Percentiles rank a stretch among this genome's conserved stretches.
phyloP scores from a whole-genome alignment of 208 protist species.

The Trypanosoma brucei region DNA sequence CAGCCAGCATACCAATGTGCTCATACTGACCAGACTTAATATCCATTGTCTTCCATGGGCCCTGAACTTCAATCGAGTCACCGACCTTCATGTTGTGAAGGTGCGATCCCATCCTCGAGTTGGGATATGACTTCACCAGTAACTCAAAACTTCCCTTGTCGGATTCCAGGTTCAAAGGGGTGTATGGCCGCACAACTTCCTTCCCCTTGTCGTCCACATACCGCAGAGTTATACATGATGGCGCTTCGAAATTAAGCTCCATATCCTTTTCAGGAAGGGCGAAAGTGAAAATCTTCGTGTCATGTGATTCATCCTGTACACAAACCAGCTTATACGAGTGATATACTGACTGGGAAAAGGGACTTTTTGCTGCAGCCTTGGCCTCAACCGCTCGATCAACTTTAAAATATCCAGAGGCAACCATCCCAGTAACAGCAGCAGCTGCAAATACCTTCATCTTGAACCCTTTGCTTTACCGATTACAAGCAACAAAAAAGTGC shows the following conservation, averaged over 20 bases:
- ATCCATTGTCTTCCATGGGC: conserved; percentile 86
- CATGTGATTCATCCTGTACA: conserved; percentile 46
- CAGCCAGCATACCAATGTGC: conserved; percentile 85
- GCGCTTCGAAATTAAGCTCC: conserved; percentile 51
- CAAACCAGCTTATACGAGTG: conserved; percentile 49
- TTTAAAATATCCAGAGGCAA: conserved; percentile 30
- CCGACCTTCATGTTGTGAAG: conserved; percentile 87
- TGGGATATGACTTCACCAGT: conserved; percentile 82
- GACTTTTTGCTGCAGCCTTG: conserved; percentile 22
- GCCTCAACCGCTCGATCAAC: conserved; percentile 22
- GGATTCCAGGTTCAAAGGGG: conserved; percentile 60
- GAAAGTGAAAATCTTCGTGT: conserved; percentile 80
- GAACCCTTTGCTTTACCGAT: not conserved
- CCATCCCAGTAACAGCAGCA: conserved; percentile 26
- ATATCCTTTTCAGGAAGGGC: conserved; percentile 46
- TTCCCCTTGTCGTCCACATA: conserved; percentile 80
- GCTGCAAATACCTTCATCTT: conserved; percentile 42
- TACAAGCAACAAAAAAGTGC: too few species aligned
- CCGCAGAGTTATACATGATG: conserved; percentile 77
- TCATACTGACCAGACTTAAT: conserved; percentile 86
- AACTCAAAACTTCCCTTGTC: conserved; percentile 83
- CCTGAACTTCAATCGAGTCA: conserved; percentile 86
- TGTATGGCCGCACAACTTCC: conserved; percentile 87
- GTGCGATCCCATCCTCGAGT: conserved; percentile 89
- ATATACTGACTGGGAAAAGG: conserved; percentile 65